Conservation (phyloP, 805 yeast species). For the Wickerhamiella kazuoi region DNA sequence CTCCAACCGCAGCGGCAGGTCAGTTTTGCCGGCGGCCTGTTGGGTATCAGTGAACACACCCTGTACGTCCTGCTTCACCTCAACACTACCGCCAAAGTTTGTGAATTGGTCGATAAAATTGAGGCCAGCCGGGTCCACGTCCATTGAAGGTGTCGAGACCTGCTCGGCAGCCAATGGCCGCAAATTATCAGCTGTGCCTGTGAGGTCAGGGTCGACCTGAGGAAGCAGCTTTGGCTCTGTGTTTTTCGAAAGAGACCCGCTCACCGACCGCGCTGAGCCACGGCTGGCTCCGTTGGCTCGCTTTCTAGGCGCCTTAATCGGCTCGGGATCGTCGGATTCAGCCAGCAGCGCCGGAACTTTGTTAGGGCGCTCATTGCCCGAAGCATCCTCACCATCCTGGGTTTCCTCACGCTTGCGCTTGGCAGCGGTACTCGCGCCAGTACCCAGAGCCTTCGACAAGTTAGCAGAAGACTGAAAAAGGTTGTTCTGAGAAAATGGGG, state of each 20-base stretch:
- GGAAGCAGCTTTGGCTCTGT: not conserved
- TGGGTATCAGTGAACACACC: not conserved
- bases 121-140: not conserved
- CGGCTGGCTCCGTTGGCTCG: too few relatives aligned
- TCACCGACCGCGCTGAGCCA: too few relatives aligned
- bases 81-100: constrained; percentile 1
- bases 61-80: not conserved
- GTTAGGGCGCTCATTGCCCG: constrained; percentile 1
- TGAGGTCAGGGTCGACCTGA: too few relatives aligned
- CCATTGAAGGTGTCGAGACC: not conserved
- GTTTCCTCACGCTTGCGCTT: constrained; percentile 5
- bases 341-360: constrained; percentile 1
- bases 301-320: too few relatives aligned
- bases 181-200: too few relatives aligned
- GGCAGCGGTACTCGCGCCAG: not conserved
- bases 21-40: not conserved
- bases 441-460: too few relatives aligned
- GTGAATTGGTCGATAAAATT: constrained; percentile 2
- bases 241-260: too few relatives aligned
- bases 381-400: not conserved
- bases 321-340: too few relatives aligned
- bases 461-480: constrained; percentile 10
- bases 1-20: not conserved
- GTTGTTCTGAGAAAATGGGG: constrained; percentile 11
- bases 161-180: too few relatives aligned